Conservation (phyloP, 352 stramenopile species). For the Phytopythium boreale region DNA sequence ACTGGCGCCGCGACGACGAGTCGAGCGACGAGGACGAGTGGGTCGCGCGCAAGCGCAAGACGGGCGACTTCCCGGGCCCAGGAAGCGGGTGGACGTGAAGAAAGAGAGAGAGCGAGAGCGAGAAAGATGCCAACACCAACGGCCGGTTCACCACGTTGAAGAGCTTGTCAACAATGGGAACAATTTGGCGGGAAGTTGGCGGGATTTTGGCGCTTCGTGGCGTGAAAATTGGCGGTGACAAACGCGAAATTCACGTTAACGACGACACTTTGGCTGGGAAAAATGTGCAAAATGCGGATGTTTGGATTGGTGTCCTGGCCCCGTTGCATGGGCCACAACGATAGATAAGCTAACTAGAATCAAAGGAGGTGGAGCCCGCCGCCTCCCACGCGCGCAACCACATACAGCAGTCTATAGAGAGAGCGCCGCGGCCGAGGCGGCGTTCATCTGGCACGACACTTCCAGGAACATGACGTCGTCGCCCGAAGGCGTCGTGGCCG, state of each 20-base stretch:
- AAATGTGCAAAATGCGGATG: not conserved
- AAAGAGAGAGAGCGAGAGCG: too few species aligned
- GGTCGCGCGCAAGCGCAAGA: slow-evolving; percentile 28
- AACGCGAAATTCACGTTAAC: too few species aligned
- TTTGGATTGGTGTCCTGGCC: not conserved
- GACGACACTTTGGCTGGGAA: not conserved
- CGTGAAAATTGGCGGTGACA: too few species aligned
- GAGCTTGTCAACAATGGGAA: too few species aligned
- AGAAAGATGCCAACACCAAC: too few species aligned
- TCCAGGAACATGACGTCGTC: slow-evolving; percentile 70
- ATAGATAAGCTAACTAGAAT: slow-evolving; percentile 9
- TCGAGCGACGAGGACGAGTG: slow-evolving; percentile 26
- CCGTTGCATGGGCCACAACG: not conserved
- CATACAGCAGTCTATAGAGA: slow-evolving; percentile 5
- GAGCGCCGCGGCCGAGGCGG: slow-evolving; percentile 18
- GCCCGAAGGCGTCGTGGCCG: slow-evolving; percentile 10
- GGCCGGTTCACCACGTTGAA: too few species aligned
- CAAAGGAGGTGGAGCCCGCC: not conserved
- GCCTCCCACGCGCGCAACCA: not conserved
- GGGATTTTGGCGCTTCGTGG: too few species aligned
- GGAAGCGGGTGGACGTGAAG: too few species aligned
- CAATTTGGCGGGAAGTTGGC: too few species aligned
- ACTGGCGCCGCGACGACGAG: slow-evolving; percentile 12
- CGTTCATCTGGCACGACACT: slow-evolving; percentile 75
- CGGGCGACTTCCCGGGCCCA: slow-evolving; percentile 4